Percentiles rank a stretch among this genome's conserved stretches.
Conservation (phyloP, 139 green algal species). For the Coccomyxa sp. region DNA sequence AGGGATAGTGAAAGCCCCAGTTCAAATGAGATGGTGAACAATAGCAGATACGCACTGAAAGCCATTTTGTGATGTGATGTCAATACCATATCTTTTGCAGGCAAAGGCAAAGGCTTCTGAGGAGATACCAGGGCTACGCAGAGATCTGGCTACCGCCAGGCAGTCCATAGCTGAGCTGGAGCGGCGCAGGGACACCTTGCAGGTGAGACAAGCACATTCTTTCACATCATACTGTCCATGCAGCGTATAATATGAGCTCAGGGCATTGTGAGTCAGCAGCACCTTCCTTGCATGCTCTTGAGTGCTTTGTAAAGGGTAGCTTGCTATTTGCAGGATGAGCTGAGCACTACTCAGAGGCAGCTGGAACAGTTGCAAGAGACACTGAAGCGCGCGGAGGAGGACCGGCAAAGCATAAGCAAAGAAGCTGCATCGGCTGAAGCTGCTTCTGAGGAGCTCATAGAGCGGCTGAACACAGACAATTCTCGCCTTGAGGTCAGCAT, state of each 20-base stretch:
- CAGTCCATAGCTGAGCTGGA: neutral
- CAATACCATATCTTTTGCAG: too few species aligned
- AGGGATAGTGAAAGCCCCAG: too few species aligned
- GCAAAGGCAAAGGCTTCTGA: slow-evolving; percentile 3
- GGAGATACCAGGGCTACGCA: slow-evolving; percentile 10
- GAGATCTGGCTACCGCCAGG: neutral
- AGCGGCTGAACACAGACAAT: neutral
- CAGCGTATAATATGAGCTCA: neutral
- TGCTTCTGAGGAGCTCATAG: neutral
- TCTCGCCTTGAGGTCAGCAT: neutral
- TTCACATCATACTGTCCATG: neutral
- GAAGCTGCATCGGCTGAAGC: neutral
- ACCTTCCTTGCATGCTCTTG: neutral
- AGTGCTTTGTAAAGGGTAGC: neutral
- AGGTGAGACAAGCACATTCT: neutral
- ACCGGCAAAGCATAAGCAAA: slow-evolving; percentile 4
- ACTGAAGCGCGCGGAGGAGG: slow-evolving; percentile 14
- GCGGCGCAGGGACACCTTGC: neutral
- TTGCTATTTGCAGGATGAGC: neutral
- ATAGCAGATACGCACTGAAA: too few species aligned
- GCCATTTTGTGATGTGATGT: too few species aligned
- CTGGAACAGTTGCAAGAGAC: slow-evolving; percentile 6
- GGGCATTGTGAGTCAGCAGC: neutral
- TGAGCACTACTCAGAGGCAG: slow-evolving; percentile 5
- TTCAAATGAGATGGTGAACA: too few species aligned